A percentile compares a stretch with the other conserved stretches of the same genome.
Evolutionary conservation across 306 rosid species (phyloP).

Genomic region (Dicorynia guianensis): DNA sequence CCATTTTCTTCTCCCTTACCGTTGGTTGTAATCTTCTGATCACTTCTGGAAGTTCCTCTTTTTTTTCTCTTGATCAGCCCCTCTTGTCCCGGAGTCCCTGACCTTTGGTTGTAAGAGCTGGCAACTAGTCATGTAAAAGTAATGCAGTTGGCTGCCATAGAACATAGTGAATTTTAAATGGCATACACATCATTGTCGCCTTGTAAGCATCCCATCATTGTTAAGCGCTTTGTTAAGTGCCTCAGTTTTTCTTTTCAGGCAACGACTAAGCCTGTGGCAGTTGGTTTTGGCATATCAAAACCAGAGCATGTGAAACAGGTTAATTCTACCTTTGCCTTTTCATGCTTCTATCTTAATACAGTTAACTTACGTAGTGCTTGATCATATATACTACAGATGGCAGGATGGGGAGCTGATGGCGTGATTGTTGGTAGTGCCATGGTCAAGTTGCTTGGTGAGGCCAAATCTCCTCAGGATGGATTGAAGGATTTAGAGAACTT

Average conservation of each 20-base stretch:
- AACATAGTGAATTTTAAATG: constrained; percentile 30
- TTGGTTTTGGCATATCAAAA: constrained; percentile 93
- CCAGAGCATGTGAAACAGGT: constrained; percentile 93
- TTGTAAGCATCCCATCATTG: background rate
- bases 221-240: background rate
- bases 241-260: constrained; percentile 48
- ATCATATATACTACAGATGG: constrained; percentile 57
- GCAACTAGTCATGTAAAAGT: constrained; percentile 14
- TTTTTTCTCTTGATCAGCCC: too few species aligned
- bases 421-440: constrained; percentile 95
- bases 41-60: background rate
- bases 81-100: too few species aligned
- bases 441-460: constrained; percentile 83
- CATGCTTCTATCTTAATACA: constrained; percentile 30
- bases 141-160: constrained; percentile 23
- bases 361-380: background rate
- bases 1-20: background rate
- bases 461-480: constrained; percentile 81
- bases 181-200: constrained; percentile 10
- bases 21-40: background rate
- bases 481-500: constrained; percentile 72
- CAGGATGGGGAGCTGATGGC: constrained; percentile 96
- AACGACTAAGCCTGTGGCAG: constrained; percentile 90
- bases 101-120: constrained; percentile 2
- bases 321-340: constrained; percentile 26